These are phyloP conservation scores for Phytophthora rubi DNA, from an alignment of 352 stramenopile species.

Conservation along the genomic window DNA sequence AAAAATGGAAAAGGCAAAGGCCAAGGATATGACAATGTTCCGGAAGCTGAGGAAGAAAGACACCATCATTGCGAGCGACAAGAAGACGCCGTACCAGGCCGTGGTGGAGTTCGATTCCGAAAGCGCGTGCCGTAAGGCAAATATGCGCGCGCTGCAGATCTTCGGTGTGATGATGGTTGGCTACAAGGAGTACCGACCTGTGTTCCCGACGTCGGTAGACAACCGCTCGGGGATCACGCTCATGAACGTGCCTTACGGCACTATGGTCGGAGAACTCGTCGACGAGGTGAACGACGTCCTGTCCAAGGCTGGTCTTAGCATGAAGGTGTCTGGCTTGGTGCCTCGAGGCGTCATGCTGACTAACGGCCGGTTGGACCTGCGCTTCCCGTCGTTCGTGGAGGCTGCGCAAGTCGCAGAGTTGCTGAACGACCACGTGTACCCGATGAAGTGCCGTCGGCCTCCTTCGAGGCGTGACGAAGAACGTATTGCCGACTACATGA, in stretches of 20 bases:
- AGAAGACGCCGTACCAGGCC: slow-evolving; percentile 72
- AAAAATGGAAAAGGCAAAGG: slow-evolving; percentile 38
- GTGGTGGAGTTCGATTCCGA: slow-evolving; percentile 78
- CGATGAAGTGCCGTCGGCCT: slow-evolving; percentile 61
- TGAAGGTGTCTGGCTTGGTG: slow-evolving; percentile 63
- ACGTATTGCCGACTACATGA: slow-evolving; percentile 45
- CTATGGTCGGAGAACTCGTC: slow-evolving; percentile 61
- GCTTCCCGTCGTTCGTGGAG: slow-evolving; percentile 73
- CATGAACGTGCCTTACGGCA: slow-evolving; percentile 83
- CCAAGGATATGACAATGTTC: slow-evolving; percentile 20
- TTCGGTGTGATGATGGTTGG: slow-evolving; percentile 89
- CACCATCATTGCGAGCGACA: slow-evolving; percentile 81
- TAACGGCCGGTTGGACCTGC: slow-evolving; percentile 79
- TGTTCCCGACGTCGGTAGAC: slow-evolving; percentile 68
- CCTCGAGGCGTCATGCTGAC: slow-evolving; percentile 72
- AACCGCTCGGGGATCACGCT: slow-evolving; percentile 66
- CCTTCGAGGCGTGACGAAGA: slow-evolving; percentile 52
- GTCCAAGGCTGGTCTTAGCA: slow-evolving; percentile 45
- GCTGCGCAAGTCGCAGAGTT: slow-evolving; percentile 76
- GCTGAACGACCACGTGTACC: slow-evolving; percentile 56
- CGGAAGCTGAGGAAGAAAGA: slow-evolving; percentile 63
- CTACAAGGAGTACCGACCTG: slow-evolving; percentile 82
- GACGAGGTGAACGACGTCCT: slow-evolving; percentile 68
- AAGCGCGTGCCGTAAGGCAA: slow-evolving; percentile 52
- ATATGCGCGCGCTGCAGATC: slow-evolving; percentile 84